Base-by-base conservation (phyloP, 495 filamentous ascomycete genomes). In the Penicillium simplicissimum region DNA sequence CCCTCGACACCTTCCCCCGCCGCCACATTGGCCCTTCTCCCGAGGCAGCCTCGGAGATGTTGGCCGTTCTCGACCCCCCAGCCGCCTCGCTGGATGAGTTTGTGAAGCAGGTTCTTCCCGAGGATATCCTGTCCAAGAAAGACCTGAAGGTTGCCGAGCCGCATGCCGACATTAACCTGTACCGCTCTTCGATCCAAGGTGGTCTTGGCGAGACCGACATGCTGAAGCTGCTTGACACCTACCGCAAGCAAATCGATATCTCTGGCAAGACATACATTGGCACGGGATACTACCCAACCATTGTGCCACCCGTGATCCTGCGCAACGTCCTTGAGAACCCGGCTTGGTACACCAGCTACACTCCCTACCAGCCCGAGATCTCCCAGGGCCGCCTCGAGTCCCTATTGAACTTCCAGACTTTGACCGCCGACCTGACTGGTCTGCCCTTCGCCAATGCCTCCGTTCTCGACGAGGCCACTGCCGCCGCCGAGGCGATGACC, bases 261-360 rank as follows among this genome's bases (percentile, higher is more conserved):
- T 77, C 84, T 7, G 78, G 75, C 14, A 79, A 79, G 59, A 73
- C 76, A 13, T 92, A 94, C 62, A 92, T 97, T 65, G 95, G 95
- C 4, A 87, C 83, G 49, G 95, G 95, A 43, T 98, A 98, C 81
- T 89, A 91, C 58, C 90, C 87, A 14, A 94, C 95, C 40, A 84
- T 87, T 65, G 88, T 91, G 1, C 95, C 95, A 17, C 88, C 91
- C 55, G 95, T 98, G 35, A 97, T 98, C 71, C 91, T 96, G 76
- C 84, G 95, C 67, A 98, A 98, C 72, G 83, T 98, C 9, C 79
- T 98, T 34, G 94, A 98, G 81, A 91, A 87, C 67, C 95, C 95
- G 1, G 96, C 88, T 15, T 98, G 95, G 95, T 98, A 98, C 76
- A 98, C 95, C 42, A 97, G 93, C 73, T 98, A 98, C 71, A 98